Evolutionary conservation across 106 monocot species (phyloP).

Genomic region (Triglochin maritima): DNA sequence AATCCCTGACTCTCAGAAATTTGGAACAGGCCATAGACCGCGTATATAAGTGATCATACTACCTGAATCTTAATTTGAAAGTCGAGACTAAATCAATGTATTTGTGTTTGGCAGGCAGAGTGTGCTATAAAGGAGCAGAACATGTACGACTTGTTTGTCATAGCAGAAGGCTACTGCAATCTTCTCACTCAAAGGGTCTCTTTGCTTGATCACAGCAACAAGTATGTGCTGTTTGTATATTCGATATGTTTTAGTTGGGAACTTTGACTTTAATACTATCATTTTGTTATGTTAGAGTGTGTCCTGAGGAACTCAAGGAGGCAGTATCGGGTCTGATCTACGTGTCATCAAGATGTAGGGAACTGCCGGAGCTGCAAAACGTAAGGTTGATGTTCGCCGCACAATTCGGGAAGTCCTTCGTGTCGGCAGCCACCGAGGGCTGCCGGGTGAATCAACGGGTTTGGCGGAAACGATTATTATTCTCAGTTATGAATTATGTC

Average conservation of each 20-base stretch:
- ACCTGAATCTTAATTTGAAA: background rate
- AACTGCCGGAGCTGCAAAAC: conserved; percentile 62
- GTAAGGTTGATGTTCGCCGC: conserved; percentile 35
- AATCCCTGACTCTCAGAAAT: background rate
- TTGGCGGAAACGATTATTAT: conserved; percentile 43
- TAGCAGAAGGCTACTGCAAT: conserved; percentile 10
- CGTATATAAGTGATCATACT: background rate
- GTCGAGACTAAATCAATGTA: background rate
- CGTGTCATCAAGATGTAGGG: conserved; percentile 43
- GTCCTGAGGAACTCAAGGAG: conserved; percentile 77
- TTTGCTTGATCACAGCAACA: background rate
- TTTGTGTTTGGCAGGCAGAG: conserved; percentile 7
- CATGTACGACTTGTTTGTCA: conserved; percentile 5
- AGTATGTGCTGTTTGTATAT: background rate
- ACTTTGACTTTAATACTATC: background rate
- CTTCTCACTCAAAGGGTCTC: background rate
- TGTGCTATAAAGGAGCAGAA: conserved; percentile 14
- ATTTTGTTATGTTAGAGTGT: conserved; percentile 30
- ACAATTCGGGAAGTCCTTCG: conserved; percentile 57
- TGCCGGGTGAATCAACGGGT: conserved; percentile 20
- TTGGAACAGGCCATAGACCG: conserved; percentile 1
- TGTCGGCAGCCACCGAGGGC: conserved; percentile 33
- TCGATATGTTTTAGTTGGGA: background rate
- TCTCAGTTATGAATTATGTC: too few relatives aligned
- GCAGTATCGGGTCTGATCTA: conserved; percentile 48